A percentile compares a stretch with the other conserved stretches of the same genome.
These are phyloP conservation scores for Hippophae rhamnoides DNA, from an alignment of 306 rosid species.

Conservation along the genomic window DNA sequence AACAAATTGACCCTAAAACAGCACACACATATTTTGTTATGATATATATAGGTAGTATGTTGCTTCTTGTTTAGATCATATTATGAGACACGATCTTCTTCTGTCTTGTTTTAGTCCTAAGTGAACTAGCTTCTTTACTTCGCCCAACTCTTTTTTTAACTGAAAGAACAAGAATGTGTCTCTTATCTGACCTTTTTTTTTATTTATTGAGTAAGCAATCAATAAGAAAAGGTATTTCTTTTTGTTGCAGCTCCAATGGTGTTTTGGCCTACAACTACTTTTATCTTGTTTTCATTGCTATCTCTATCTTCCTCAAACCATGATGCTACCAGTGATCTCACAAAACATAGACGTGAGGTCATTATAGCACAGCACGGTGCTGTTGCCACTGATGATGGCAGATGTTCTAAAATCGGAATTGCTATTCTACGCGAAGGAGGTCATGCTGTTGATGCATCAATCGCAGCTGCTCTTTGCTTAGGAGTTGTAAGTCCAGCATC, in stretches of 20 bases:
- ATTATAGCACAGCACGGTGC: slow-evolving; percentile 45
- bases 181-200: no score
- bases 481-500: slow-evolving; percentile 84
- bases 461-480: slow-evolving; percentile 69
- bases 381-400: slow-evolving; percentile 57
- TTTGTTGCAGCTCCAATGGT: slow-evolving; percentile 24
- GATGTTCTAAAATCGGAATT: slow-evolving; percentile 65
- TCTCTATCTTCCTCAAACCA: slow-evolving; percentile 19
- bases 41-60: no score
- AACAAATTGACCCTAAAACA: no score
- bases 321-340: slow-evolving; percentile 5
- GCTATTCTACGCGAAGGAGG: slow-evolving; percentile 54
- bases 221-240: not conserved
- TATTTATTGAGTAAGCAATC: no score
- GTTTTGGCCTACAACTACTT: slow-evolving; percentile 22
- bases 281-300: slow-evolving; percentile 26
- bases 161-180: no score
- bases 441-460: slow-evolving; percentile 71
- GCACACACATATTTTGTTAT: no score
- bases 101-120: no score
- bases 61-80: no score
- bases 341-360: slow-evolving; percentile 33
- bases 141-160: no score
- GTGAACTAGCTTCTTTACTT: no score
- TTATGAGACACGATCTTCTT: no score